Conservation (phyloP, 768 basidiomycete species). For the Termitomyces sp. region DNA sequence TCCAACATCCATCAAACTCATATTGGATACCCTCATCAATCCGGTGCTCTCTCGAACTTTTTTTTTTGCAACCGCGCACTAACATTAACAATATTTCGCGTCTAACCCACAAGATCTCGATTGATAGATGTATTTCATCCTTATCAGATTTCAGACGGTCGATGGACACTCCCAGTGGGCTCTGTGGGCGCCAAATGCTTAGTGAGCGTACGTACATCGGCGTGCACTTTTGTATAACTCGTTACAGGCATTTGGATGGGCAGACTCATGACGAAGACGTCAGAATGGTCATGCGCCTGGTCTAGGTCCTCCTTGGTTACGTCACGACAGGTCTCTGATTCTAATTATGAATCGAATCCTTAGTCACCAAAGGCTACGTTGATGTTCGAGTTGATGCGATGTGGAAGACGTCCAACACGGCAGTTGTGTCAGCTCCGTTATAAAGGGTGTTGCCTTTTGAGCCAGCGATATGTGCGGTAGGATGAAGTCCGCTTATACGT, state of each 20-base stretch:
- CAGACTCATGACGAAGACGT: neutral
- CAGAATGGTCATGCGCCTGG: neutral
- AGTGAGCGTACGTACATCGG: neutral
- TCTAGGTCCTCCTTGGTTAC: neutral
- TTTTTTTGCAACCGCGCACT: neutral
- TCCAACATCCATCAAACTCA: neutral
- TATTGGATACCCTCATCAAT: neutral
- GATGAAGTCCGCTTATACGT: neutral
- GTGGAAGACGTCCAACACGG: neutral
- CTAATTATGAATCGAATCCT: neutral
- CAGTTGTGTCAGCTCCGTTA: neutral
- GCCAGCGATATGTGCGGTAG: neutral
- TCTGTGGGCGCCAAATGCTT: neutral
- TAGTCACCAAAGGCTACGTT: neutral
- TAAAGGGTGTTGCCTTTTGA: neutral
- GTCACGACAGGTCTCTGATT: neutral
- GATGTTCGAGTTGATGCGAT: neutral
- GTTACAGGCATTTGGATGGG: neutral
- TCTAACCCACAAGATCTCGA: neutral
- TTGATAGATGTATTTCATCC: neutral
- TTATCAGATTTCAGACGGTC: neutral
- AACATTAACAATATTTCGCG: neutral
- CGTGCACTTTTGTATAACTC: neutral
- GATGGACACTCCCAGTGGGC: neutral
- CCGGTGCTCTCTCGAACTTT: neutral